phyloP scores from a whole-genome alignment of 75 land plant genomes.

The Cunninghamia lanceolata region DNA sequence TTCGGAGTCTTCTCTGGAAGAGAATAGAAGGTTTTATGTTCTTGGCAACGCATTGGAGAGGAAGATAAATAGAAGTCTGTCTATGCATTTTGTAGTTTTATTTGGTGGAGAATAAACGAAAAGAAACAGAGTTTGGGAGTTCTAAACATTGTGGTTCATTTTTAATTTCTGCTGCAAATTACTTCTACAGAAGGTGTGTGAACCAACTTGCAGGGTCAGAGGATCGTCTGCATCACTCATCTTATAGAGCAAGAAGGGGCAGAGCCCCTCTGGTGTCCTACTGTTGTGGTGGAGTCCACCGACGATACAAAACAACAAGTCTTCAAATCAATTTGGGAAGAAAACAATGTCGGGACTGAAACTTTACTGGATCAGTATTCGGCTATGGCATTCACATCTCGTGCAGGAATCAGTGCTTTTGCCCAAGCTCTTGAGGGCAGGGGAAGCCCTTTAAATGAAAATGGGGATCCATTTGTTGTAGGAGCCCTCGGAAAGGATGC shows the following conservation, averaged over 20 bases:
- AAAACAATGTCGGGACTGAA: neutral
- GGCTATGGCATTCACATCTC: conserved; percentile 75
- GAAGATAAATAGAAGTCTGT: too few species aligned
- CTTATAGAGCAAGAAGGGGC: conserved; percentile 35
- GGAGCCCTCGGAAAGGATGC: conserved; percentile 69
- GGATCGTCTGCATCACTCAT: too few species aligned
- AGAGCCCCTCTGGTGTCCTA: conserved; percentile 52
- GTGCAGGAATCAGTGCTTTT: conserved; percentile 42
- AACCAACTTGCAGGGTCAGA: too few species aligned
- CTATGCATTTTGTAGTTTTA: too few species aligned
- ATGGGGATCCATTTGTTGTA: conserved; percentile 37
- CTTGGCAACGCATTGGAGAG: too few species aligned
- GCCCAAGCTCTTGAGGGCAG: conserved; percentile 28
- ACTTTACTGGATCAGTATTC: conserved; percentile 22
- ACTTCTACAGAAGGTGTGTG: too few species aligned
- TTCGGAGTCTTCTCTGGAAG: too few species aligned
- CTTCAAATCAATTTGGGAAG: conserved; percentile 13
- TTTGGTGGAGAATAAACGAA: too few species aligned
- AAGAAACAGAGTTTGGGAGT: too few species aligned
- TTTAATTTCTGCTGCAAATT: too few species aligned
- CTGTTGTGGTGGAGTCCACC: conserved; percentile 38
- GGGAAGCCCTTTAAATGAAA: conserved; percentile 6
- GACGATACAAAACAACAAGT: conserved; percentile 28
- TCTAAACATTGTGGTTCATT: too few species aligned
- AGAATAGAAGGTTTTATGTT: too few species aligned